phyloP scores from a whole-genome alignment of 2,329 filamentous ascomycete genomes.

The Colletotrichum horii region DNA sequence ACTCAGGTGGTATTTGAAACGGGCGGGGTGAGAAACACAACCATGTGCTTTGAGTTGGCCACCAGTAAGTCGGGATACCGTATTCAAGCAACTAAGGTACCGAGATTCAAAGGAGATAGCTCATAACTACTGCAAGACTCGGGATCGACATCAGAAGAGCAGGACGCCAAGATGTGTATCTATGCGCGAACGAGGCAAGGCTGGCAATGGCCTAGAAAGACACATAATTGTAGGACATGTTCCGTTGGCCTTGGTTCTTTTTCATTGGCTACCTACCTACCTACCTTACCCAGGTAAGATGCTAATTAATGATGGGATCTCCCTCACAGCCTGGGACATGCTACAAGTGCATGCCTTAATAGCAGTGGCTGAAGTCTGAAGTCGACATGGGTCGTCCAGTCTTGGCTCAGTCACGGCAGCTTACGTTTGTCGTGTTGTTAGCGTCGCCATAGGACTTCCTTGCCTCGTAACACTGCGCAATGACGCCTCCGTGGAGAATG shows the following conservation, averaged over 20 bases:
- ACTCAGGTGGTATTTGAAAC: not conserved
- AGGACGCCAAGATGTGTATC: not conserved
- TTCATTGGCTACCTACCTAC: not conserved
- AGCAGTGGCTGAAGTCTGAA: not conserved
- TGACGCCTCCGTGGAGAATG: constrained; percentile 11
- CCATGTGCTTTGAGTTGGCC: not conserved
- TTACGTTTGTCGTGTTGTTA: constrained; percentile 6
- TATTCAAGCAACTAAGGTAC: not conserved
- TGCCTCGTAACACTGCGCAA: constrained; percentile 2
- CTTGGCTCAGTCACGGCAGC: not conserved
- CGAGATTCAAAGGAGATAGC: not conserved
- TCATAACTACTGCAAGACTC: not conserved
- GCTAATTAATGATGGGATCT: not conserved
- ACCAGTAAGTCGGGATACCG: not conserved
- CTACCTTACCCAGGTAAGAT: not conserved
- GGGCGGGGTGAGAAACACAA: not conserved
- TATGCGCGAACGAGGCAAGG: not conserved
- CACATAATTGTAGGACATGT: not conserved
- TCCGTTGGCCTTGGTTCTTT: not conserved
- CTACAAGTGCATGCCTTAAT: not conserved
- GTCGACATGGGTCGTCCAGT: not conserved
- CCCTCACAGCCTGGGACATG: not conserved
- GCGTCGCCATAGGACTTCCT: not conserved
- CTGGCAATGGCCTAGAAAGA: not conserved
- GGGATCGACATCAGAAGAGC: not conserved